phyloP scores from a whole-genome alignment of 1,284 basidiomycete genomes.

The Trichosporon ovoides region DNA sequence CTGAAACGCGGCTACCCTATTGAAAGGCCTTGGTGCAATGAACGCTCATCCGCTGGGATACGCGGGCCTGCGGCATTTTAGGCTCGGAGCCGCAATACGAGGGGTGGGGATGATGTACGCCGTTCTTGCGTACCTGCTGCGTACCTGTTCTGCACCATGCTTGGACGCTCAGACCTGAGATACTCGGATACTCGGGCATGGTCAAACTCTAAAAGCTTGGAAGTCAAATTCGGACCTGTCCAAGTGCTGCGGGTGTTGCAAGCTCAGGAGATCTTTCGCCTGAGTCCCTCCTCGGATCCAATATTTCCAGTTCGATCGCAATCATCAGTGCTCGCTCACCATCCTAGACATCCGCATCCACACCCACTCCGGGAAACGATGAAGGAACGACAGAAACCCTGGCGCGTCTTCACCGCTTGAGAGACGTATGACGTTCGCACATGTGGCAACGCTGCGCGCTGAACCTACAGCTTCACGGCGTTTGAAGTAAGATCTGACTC shows the following conservation, averaged over 20 bases:
- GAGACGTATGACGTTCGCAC: neutral
- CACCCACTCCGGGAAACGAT: neutral
- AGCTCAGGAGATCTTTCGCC: neutral
- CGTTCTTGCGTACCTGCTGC: too few species aligned
- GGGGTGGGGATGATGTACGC: neutral
- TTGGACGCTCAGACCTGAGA: neutral
- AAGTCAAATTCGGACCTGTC: too few species aligned
- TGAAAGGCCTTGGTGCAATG: too few species aligned
- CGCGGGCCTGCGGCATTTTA: too few species aligned
- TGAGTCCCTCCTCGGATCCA: neutral
- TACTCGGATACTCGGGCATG: constrained; percentile 3
- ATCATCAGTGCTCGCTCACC: neutral
- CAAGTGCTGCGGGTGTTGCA: too few species aligned
- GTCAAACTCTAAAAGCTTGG: neutral
- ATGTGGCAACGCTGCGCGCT: neutral
- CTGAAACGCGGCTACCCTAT: neutral
- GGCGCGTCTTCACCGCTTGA: neutral
- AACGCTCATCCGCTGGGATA: too few species aligned
- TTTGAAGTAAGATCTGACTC: neutral
- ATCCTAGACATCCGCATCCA: neutral
- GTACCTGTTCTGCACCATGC: too few species aligned
- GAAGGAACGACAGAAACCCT: neutral
- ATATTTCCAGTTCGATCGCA: neutral
- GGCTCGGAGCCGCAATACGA: too few species aligned
- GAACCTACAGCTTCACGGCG: neutral